These are phyloP conservation scores for Globisporangium perplexum DNA, from an alignment of 352 stramenopile genomes.

Conservation along the genomic window DNA sequence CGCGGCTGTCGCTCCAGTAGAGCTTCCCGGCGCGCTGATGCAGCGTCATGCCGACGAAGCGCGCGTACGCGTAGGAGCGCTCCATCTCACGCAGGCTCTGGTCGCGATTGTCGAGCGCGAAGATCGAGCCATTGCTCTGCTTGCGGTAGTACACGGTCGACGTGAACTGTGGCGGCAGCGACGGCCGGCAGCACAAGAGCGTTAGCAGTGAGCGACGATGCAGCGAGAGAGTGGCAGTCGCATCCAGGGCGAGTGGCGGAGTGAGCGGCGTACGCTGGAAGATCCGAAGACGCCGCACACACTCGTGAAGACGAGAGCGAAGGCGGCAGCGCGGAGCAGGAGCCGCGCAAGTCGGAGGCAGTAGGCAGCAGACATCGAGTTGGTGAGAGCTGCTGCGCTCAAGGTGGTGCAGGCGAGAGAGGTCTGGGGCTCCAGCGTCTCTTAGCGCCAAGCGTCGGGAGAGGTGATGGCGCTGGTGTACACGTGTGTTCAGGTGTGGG, in stretches of 20 bases:
- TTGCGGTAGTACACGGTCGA: slow-evolving; percentile 67
- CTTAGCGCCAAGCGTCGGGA: not conserved
- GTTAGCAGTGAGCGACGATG: not conserved
- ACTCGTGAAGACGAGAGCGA: not conserved
- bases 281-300: not conserved
- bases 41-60: slow-evolving; percentile 39
- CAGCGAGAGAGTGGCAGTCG: not conserved
- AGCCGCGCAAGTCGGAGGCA: not conserved
- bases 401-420: no score
- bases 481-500: no score
- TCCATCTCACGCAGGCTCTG: slow-evolving; percentile 27
- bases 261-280: not conserved
- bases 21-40: slow-evolving; percentile 26
- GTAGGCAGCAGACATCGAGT: not conserved
- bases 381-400: no score
- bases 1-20: slow-evolving; percentile 57
- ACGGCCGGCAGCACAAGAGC: not conserved
- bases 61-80: slow-evolving; percentile 28
- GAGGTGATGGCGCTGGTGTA: no score
- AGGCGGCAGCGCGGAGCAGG: not conserved
- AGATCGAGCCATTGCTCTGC: slow-evolving; percentile 44
- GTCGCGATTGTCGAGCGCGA: slow-evolving; percentile 37
- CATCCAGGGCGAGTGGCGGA: no score
- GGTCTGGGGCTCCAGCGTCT: not conserved
- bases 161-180: slow-evolving; percentile 12